Conservation (phyloP, 2,329 filamentous ascomycete species). For the Camillea tinctor region DNA sequence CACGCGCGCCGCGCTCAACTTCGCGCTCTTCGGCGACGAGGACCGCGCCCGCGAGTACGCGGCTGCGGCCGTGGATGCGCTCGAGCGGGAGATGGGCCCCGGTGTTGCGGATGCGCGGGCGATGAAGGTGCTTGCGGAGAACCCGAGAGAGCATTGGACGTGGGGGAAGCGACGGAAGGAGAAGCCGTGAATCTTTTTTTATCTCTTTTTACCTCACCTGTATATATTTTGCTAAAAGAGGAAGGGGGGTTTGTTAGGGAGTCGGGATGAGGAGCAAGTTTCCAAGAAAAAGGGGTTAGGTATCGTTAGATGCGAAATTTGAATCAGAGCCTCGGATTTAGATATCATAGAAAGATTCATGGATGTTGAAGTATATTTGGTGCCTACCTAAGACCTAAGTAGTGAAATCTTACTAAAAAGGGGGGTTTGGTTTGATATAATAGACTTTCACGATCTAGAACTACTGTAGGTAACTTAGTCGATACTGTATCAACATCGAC, state of each 20-base stretch:
- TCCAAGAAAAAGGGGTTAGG: too few species aligned
- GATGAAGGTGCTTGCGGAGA: slow-evolving; percentile 33
- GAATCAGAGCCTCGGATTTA: too few species aligned
- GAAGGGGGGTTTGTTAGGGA: background rate
- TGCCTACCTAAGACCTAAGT: too few species aligned
- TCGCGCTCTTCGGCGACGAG: slow-evolving; percentile 36
- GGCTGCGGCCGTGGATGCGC: slow-evolving; percentile 30
- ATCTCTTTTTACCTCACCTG: background rate
- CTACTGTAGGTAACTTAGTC: too few species aligned
- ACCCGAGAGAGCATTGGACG: slow-evolving; percentile 34
- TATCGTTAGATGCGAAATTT: too few species aligned
- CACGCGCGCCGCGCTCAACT: slow-evolving; percentile 39
- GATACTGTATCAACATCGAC: too few species aligned
- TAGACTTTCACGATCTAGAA: too few species aligned
- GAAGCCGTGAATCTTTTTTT: background rate
- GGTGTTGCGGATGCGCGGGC: slow-evolving; percentile 26
- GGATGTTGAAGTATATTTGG: too few species aligned
- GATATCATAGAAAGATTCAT: too few species aligned
- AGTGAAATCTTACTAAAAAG: too few species aligned
- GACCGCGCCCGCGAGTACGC: slow-evolving; percentile 33
- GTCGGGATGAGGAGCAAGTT: background rate
- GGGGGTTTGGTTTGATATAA: too few species aligned
- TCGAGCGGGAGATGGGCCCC: slow-evolving; percentile 34
- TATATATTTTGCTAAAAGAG: background rate
- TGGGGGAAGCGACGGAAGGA: slow-evolving; percentile 23